Evolutionary conservation across 371 early-diverging fungal species (phyloP).

Genomic region (Mortierella sp.): DNA sequence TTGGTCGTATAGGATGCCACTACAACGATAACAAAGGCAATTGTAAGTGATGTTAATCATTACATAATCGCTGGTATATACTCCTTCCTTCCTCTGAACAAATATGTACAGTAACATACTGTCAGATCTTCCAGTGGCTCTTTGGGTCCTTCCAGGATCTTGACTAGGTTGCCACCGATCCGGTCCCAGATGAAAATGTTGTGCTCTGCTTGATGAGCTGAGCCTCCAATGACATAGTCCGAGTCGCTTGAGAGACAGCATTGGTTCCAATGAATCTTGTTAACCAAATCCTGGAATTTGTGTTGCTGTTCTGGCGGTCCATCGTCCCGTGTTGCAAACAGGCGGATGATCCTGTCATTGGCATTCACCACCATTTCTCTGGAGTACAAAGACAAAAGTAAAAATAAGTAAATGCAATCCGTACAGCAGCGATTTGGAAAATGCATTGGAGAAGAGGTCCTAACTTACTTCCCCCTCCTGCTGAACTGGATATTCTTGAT

Average conservation of each 20-base stretch:
- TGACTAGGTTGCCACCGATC: slow-evolving; percentile 83
- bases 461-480: slow-evolving; percentile 60
- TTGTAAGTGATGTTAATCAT: too few relatives aligned
- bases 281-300: slow-evolving; percentile 91
- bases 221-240: slow-evolving; percentile 89
- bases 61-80: too few relatives aligned
- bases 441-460: neutral
- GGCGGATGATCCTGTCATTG: slow-evolving; percentile 80
- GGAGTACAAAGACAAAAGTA: neutral
- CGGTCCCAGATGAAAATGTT: slow-evolving; percentile 96
- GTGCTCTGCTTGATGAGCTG: slow-evolving; percentile 87
- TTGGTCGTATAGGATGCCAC: slow-evolving; percentile 93
- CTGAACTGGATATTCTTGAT: slow-evolving; percentile 78
- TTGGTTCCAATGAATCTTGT: slow-evolving; percentile 89
- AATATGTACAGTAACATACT: slow-evolving; percentile 61
- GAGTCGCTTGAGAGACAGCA: slow-evolving; percentile 87
- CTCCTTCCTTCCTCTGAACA: neutral
- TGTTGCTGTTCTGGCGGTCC: slow-evolving; percentile 69
- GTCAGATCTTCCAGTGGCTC: slow-evolving; percentile 89
- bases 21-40: slow-evolving; percentile 29
- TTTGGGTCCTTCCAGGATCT: slow-evolving; percentile 92
- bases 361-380: slow-evolving; percentile 83
- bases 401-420: neutral
- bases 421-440: neutral
- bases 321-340: slow-evolving; percentile 63